Percentiles rank a stretch among this genome's conserved stretches.
These are phyloP conservation scores for Exophiala oligosperma DNA, from an alignment of 2,329 filamentous ascomycete genomes.

Conservation along the genomic window DNA sequence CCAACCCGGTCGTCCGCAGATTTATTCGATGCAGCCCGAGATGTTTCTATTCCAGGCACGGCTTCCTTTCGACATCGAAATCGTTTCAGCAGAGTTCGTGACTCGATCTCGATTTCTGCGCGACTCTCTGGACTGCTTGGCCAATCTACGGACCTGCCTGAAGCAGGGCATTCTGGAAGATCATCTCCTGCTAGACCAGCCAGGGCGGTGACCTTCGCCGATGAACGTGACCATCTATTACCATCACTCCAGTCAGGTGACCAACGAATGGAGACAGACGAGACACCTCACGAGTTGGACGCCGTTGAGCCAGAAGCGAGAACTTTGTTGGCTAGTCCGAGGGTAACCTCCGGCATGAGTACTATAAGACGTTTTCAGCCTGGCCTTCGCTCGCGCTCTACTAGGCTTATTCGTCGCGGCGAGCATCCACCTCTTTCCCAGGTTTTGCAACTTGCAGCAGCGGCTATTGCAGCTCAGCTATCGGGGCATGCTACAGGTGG, in stretches of 20 bases:
- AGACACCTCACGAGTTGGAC: conserved; percentile 42
- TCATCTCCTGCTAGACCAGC: conserved; percentile 33
- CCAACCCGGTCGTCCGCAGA: conserved; percentile 30
- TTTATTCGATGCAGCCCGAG: conserved; percentile 29
- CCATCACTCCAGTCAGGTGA: conserved; percentile 41
- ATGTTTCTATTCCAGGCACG: conserved; percentile 25
- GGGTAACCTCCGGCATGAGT: conserved; percentile 34
- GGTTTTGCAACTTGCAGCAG: conserved; percentile 62
- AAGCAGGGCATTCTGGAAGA: conserved; percentile 30
- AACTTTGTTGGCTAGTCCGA: conserved; percentile 33
- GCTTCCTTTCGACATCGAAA: conserved; percentile 25
- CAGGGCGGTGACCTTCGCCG: conserved; percentile 31
- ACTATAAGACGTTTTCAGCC: conserved; percentile 42
- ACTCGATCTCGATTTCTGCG: conserved; percentile 44
- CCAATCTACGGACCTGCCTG: conserved; percentile 33
- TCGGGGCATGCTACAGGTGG: conserved; percentile 60
- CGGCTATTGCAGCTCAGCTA: conserved; percentile 64
- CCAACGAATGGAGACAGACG: conserved; percentile 42
- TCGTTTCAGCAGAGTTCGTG: conserved; percentile 43
- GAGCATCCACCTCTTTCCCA: conserved; percentile 64
- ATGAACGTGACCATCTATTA: conserved; percentile 37
- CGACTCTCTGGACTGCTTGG: conserved; percentile 45
- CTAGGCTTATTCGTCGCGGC: conserved; percentile 54
- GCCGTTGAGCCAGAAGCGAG: conserved; percentile 40
- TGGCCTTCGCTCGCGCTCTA: conserved; percentile 53